phyloP scores from a whole-genome alignment of 208 protist species.

The Blechomonas ayalai region DNA sequence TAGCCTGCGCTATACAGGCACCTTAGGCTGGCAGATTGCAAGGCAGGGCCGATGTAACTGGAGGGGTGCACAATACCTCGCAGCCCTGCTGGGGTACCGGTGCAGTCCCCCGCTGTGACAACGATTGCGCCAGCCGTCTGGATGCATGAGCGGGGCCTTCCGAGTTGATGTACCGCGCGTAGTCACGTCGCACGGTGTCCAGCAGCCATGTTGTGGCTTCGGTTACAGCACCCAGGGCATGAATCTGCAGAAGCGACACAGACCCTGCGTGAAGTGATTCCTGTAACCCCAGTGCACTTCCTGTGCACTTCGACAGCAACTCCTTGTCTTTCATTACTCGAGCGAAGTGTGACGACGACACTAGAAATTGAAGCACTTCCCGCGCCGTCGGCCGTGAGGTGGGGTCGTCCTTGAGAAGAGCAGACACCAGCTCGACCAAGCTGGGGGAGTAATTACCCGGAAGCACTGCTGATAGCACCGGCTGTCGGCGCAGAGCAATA shows the following conservation, averaged over 20 bases:
- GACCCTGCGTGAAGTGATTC: slow-evolving; percentile 1
- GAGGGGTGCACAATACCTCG: no score
- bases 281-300: not conserved
- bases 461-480: no score
- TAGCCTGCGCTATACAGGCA: no score
- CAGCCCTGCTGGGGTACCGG: no score
- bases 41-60: no score
- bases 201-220: slow-evolving; percentile 28
- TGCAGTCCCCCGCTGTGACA: no score
- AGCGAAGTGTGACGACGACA: no score
- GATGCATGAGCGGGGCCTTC: no score
- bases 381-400: slow-evolving; percentile 53
- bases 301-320: slow-evolving; percentile 20
- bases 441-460: slow-evolving; percentile 45
- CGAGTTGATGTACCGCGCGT: no score
- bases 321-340: slow-evolving; percentile 7
- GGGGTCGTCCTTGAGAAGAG: slow-evolving; percentile 48
- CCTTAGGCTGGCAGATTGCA: no score
- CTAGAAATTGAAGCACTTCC: slow-evolving; percentile 52
- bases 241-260: slow-evolving; percentile 8
- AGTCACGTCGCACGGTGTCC: no score
- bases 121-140: no score
- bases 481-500: slow-evolving; percentile 37
- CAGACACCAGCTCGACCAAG: slow-evolving; percentile 38
- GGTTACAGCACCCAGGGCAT: slow-evolving; percentile 20